Percentiles rank a stretch among this genome's conserved stretches.
These are phyloP conservation scores for Evernia prunastri DNA, from an alignment of 495 filamentous ascomycete genomes.

Conservation along the genomic window DNA sequence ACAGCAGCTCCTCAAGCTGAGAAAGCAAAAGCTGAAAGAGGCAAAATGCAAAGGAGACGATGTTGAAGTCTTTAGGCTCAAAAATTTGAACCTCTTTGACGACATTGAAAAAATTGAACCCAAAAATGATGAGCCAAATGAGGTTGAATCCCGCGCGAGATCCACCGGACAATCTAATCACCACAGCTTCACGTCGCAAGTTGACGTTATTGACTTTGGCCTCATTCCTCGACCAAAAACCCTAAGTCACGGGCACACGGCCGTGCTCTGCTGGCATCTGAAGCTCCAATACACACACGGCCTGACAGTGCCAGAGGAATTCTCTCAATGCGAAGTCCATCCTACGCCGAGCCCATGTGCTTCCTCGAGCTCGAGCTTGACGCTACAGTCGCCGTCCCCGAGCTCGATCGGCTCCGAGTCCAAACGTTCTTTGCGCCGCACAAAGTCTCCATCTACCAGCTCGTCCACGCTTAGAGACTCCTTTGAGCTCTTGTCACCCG, in stretches of 20 bases:
- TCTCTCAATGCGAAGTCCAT: background rate
- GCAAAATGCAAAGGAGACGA: slow-evolving; percentile 2
- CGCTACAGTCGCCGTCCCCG: background rate
- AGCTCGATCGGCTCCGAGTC: background rate
- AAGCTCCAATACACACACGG: slow-evolving; percentile 1
- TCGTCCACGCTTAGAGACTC: slow-evolving; percentile 1
- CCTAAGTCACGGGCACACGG: background rate
- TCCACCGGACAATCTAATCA: background rate
- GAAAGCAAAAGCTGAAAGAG: slow-evolving; percentile 5
- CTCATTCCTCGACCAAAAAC: background rate
- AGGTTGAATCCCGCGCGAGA: background rate
- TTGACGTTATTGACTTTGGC: background rate
- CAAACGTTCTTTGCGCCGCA: background rate
- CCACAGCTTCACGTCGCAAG: background rate
- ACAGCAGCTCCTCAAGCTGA: background rate
- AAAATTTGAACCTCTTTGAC: slow-evolving; percentile 5
- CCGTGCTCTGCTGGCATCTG: slow-evolving; percentile 2
- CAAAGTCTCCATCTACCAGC: background rate
- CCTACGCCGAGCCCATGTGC: background rate
- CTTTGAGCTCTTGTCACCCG: background rate
- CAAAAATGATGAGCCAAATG: background rate
- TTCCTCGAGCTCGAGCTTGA: background rate
- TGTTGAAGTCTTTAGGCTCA: background rate
- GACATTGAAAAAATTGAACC: background rate
- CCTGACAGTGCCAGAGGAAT: background rate